Evolutionary conservation across 2,329 filamentous ascomycete genomes (phyloP), one percentile per base, ranked within the genome.

Genomic region (Chrysoporthe puriensis): DNA sequence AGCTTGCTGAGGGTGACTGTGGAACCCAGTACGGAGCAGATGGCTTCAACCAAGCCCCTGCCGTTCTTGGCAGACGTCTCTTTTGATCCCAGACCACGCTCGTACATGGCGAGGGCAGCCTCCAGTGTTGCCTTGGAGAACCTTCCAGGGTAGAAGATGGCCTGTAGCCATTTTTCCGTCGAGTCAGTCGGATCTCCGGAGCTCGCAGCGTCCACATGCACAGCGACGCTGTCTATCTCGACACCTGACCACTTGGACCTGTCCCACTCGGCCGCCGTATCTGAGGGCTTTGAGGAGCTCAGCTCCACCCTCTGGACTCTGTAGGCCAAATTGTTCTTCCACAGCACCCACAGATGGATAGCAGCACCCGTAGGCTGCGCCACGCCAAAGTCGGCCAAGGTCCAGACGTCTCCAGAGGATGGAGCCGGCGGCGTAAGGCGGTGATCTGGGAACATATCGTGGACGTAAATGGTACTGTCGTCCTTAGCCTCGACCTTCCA

Each of bases 251-350:
- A 98, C 14, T 85, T 84, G 16, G 85, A 83, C 46, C 82, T 80
- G 43, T 44, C 59, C 86, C 95, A 92, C 4, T 84, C 79, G 3
- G 83, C 79, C 68, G 91, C 82, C 56, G 89, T 58, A 4, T 60
- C 36, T 16, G 36, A n/a, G 90, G 82, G 72, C 91, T 85, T 50
- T 5, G 44, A 52, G 7, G 61, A 21, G 64, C 58, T 50, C 62
- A 65, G 6, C 58, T 89, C 89, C 56, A 97, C 78, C 67, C 86
- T 88, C 76, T 92, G 91, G 11, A 94, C 85, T 69, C 91, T 85
- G 75, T 93, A 94, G 3, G 89, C 88, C 73, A 91, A 89, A 76
- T 94, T 94, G 76, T 94, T 94, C 80, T 94, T 93, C 91, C 92
- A 95, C 54, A 96, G 78, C 3, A 91, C 85, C 92, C 92, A 96